A percentile compares a stretch with the other conserved stretches of the same genome.
These are phyloP conservation scores for Chondrostereum purpureum DNA, from an alignment of 1,284 basidiomycete species.

Conservation along the genomic window DNA sequence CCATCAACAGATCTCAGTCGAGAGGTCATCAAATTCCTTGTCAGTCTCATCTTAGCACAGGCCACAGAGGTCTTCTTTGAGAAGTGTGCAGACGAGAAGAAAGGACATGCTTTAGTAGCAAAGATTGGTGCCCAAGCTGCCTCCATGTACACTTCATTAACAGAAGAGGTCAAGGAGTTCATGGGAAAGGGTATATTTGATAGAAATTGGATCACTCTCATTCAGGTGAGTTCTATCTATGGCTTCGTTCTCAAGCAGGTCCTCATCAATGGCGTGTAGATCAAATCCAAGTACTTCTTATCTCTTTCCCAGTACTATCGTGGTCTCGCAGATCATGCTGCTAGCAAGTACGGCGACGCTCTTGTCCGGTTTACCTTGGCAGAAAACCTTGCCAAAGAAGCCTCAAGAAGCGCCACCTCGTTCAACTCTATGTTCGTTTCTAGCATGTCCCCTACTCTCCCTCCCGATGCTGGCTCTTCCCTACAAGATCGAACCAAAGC, in stretches of 20 bases:
- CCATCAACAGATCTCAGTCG: constrained; percentile 95
- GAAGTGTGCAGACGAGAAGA: constrained; percentile 90
- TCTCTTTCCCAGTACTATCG: constrained; percentile 89
- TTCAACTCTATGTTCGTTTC: constrained; percentile 74
- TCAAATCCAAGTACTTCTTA: constrained; percentile 86
- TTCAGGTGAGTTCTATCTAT: constrained; percentile 60
- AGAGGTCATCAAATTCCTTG: constrained; percentile 91
- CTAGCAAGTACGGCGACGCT: constrained; percentile 81
- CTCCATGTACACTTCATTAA: constrained; percentile 70
- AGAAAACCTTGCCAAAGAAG: constrained; percentile 82
- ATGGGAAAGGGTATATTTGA: constrained; percentile 94
- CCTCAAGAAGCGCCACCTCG: constrained; percentile 59
- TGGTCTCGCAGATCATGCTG: constrained; percentile 70
- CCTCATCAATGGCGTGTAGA: constrained; percentile 32
- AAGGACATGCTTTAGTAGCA: constrained; percentile 70
- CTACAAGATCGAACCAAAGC: constrained; percentile 81
- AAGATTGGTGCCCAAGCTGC: constrained; percentile 87
- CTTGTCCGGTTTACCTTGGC: constrained; percentile 80
- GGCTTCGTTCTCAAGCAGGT: background rate
- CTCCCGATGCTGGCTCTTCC: constrained; percentile 76
- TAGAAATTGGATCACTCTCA: constrained; percentile 84
- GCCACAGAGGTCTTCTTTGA: constrained; percentile 96
- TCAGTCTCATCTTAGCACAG: constrained; percentile 84
- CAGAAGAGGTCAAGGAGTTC: constrained; percentile 92
- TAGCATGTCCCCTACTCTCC: constrained; percentile 77